These are phyloP conservation scores for Geotrichum siamense DNA, from an alignment of 1,139 yeast genomes.

Conservation along the genomic window DNA sequence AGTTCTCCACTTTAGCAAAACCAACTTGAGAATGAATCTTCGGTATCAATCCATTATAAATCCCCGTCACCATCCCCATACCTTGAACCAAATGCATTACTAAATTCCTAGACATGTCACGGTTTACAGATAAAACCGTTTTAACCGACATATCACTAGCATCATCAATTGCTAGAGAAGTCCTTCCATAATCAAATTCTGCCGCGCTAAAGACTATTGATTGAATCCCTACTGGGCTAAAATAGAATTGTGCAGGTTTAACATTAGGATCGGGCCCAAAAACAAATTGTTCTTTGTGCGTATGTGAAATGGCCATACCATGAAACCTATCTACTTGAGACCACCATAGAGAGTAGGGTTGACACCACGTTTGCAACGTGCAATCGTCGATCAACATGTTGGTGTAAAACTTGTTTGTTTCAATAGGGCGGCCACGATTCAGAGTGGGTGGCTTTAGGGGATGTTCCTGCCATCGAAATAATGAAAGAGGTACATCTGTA, in stretches of 20 bases:
- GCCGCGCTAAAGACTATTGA: conserved; percentile 33
- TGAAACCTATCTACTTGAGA: conserved; percentile 38
- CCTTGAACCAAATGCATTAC: conserved; percentile 51
- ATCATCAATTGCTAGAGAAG: conserved; percentile 24
- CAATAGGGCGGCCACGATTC: conserved; percentile 41
- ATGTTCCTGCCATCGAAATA: conserved; percentile 46
- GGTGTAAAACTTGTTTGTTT: conserved; percentile 80
- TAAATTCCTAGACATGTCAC: conserved; percentile 43
- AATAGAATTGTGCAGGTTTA: conserved; percentile 32
- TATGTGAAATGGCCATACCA: conserved; percentile 65
- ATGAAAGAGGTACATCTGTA: conserved; percentile 42
- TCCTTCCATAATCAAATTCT: conserved; percentile 26
- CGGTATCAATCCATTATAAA: conserved; percentile 59
- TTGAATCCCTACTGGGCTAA: conserved; percentile 37
- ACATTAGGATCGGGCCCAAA: conserved; percentile 49
- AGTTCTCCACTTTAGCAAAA: conserved; percentile 3
- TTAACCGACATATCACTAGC: conserved; percentile 47
- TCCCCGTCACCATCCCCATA: conserved; percentile 65
- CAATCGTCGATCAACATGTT: conserved; percentile 63
- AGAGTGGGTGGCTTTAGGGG: conserved; percentile 41
- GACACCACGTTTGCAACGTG: conserved; percentile 62
- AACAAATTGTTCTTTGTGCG: conserved; percentile 50
- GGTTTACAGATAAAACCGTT: conserved; percentile 45
- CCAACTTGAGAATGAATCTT: conserved; percentile 51
- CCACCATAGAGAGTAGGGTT: conserved; percentile 75